Conservation (phyloP, 75 land plant genomes). For the Ceratopteris richardii region DNA sequence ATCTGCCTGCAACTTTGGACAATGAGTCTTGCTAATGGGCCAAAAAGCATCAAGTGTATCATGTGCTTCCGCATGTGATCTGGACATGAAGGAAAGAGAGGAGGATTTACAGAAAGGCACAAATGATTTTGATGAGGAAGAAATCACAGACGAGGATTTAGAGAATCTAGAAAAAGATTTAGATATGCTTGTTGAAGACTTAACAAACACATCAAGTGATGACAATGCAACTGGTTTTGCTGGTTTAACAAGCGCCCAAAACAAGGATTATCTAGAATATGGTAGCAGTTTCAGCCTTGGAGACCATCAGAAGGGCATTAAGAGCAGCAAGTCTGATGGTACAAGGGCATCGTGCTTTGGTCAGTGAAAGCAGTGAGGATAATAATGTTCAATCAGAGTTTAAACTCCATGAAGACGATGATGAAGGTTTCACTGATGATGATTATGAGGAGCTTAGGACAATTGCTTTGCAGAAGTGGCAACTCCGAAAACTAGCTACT, state of each 20-base stretch:
- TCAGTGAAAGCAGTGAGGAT: conserved; percentile 3
- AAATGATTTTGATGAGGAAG: conserved; percentile 39
- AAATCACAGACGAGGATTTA: conserved; percentile 56
- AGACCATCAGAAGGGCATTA: too few species aligned
- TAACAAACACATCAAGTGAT: neutral
- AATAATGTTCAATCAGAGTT: conserved; percentile 16
- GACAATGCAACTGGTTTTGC: conserved; percentile 4
- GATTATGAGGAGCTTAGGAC: conserved; percentile 24
- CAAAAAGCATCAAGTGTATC: too few species aligned
- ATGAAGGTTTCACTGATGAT: conserved; percentile 41
- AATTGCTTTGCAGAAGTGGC: conserved; percentile 66
- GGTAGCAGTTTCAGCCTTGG: too few species aligned
- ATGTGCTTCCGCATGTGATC: too few species aligned
- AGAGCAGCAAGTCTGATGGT: conserved; percentile 6
- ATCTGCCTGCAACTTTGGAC: too few species aligned
- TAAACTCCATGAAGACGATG: conserved; percentile 16
- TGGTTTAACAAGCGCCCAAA: conserved; percentile 5
- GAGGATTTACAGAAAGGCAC: conserved; percentile 58
- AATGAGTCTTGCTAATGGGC: too few species aligned
- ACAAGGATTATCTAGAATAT: neutral
- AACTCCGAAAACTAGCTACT: conserved; percentile 55
- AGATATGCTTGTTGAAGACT: conserved; percentile 31
- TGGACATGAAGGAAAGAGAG: too few species aligned
- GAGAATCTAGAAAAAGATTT: conserved; percentile 54
- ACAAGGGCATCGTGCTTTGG: neutral